Base-by-base conservation (phyloP, 495 filamentous ascomycete genomes). In the Pseudoneurospora amorphoporcata region DNA sequence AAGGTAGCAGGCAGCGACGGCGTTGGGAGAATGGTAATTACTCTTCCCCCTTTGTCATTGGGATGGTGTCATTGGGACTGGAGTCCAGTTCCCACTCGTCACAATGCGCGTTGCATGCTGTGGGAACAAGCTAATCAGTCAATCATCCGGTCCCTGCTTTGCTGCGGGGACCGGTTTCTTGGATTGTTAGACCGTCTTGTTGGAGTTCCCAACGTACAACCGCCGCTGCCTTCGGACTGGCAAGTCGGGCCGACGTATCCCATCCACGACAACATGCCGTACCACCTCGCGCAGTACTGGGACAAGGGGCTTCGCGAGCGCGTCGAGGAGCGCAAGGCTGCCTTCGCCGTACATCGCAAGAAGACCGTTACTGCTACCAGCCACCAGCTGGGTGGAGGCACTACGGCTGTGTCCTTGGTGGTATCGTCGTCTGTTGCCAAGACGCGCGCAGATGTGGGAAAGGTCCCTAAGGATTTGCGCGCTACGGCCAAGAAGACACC, bases 1-100 rank as follows among this genome's bases (percentile, higher is more conserved):
- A 97, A 77, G 95, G 95, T n/a, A 94, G 89, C 73, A 87, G 95
- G 58, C 89, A 94, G 71, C 86, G 95, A 68, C 91, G 93, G 77
- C 87, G 94, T 47, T 98, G 94, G 94, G 95, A 99, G 84, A 99
- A 99, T 81, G 94, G 94, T 97, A 87, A 39, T 70, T 72, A 19
- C 68, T 70, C 69, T 43, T 23, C 23, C 53, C 23, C 37, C 19
- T 39, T 32, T 14, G 40, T 35, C 45, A 14, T 42, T 39, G 14
- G 38, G 12, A 8, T 12, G 47, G 23, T 58, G 39, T 16, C 40
- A 43, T 37, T 5, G 35, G 23, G 35, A 61, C 70, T 65, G 4
- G 9, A n/a, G 42, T n/a, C 10, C 23, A 32, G 3, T 70, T n/a
- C 29, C 5, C 29, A 17, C 19, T 40, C 39, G n/a, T 61, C 32